Conservation (phyloP, 768 basidiomycete genomes). For the Suillus alpinus region DNA sequence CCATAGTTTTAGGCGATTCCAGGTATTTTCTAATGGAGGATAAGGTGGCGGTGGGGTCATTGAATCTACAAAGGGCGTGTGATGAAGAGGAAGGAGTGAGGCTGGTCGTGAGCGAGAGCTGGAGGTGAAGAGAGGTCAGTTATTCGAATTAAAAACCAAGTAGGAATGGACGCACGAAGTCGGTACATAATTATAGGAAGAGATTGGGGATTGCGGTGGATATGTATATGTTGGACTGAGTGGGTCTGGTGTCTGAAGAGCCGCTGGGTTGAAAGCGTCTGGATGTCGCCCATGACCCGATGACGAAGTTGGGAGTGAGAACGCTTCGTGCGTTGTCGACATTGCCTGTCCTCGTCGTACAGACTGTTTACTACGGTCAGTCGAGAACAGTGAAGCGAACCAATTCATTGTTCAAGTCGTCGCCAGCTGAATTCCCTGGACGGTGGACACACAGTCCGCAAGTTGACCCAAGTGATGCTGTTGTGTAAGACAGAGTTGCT, state of each 20-base stretch:
- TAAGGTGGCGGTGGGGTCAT: slow-evolving; percentile 44
- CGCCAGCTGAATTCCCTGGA: not conserved
- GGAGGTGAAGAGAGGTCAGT: slow-evolving; percentile 5
- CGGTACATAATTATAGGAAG: slow-evolving; percentile 59
- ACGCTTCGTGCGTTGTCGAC: slow-evolving; percentile 82
- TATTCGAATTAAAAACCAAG: not conserved
- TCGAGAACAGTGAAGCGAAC: slow-evolving; percentile 64
- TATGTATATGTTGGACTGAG: slow-evolving; percentile 66
- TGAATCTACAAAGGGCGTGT: slow-evolving; percentile 44
- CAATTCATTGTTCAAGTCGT: slow-evolving; percentile 57
- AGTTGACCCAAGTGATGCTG: not conserved
- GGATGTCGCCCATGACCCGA: slow-evolving; percentile 53
- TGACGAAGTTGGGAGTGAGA: slow-evolving; percentile 77
- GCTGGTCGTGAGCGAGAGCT: slow-evolving; percentile 47
- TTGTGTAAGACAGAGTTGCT: not conserved
- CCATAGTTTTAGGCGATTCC: slow-evolving; percentile 82
- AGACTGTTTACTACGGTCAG: slow-evolving; percentile 43
- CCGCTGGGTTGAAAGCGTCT: slow-evolving; percentile 58
- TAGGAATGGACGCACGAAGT: slow-evolving; percentile 42
- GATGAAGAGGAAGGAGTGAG: slow-evolving; percentile 68
- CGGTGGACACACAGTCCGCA: slow-evolving; percentile 2
- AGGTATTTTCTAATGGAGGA: slow-evolving; percentile 80
- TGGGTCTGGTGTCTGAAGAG: slow-evolving; percentile 48
- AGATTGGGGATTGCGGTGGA: slow-evolving; percentile 59
- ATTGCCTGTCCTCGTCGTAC: slow-evolving; percentile 63